Conservation (phyloP, 2,329 filamentous ascomycete species). For the Colletotrichum cordylinicola region DNA sequence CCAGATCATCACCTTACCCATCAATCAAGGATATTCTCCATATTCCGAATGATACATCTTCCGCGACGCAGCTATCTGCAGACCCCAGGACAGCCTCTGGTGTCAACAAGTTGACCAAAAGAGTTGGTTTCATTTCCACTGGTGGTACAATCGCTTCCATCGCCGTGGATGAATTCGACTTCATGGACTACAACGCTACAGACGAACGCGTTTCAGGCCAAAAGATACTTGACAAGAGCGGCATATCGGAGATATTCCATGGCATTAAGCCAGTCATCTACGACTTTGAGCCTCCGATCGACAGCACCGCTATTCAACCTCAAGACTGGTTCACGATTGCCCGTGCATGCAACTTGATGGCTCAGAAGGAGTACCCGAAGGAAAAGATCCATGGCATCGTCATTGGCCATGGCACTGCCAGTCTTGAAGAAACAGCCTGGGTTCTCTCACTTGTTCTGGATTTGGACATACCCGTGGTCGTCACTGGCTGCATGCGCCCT, state of each 20-base stretch:
- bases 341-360: background rate
- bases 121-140: background rate
- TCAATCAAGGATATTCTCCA: background rate
- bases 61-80: background rate
- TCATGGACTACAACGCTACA: background rate
- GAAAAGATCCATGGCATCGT: background rate
- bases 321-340: background rate
- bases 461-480: background rate
- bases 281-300: background rate
- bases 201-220: background rate
- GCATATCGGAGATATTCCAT: background rate
- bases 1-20: background rate
- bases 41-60: background rate
- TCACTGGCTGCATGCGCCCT: conserved; percentile 1
- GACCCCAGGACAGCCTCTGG: background rate
- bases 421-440: conserved; percentile 9
- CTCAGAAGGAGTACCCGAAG: background rate
- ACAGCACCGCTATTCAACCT: background rate
- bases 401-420: conserved; percentile 10
- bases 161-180: background rate
- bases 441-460: background rate
- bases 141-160: conserved; percentile 1
- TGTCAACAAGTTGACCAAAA: background rate
- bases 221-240: background rate
- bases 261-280: background rate